These are phyloP conservation scores for Erodium texanum DNA, from an alignment of 441 rosid genomes.

Conservation along the genomic window DNA sequence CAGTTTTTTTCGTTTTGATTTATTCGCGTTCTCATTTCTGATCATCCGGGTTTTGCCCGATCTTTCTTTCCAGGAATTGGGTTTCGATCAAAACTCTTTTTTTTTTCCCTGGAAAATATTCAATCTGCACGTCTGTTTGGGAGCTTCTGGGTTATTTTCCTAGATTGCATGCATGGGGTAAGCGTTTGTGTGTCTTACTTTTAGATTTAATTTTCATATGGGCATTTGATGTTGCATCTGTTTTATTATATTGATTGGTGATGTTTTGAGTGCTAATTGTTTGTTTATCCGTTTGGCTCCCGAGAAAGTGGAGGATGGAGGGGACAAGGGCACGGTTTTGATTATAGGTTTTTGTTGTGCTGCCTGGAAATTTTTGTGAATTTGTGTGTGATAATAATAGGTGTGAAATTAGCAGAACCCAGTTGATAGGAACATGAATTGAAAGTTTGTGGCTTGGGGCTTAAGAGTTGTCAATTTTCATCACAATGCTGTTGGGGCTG, in stretches of 20 bases:
- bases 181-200: slow-evolving; percentile 17
- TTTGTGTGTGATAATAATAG: background rate
- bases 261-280: slow-evolving; percentile 5
- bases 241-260: slow-evolving; percentile 5
- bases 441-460: background rate
- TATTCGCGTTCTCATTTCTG: background rate
- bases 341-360: too few species aligned
- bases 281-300: background rate
- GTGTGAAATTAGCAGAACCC: background rate
- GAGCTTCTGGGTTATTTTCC: slow-evolving; percentile 6
- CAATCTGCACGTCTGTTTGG: slow-evolving; percentile 25
- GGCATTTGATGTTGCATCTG: slow-evolving; percentile 12
- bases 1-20: background rate
- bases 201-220: slow-evolving; percentile 15
- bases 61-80: slow-evolving; percentile 23
- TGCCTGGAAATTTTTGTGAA: too few species aligned
- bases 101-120: background rate
- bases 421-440: background rate
- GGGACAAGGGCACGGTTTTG: too few species aligned
- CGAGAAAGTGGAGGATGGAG: background rate
- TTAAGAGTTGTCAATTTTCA: background rate
- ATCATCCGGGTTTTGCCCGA: slow-evolving; percentile 18
- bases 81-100: slow-evolving; percentile 16
- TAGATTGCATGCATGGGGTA: slow-evolving; percentile 53
- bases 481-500: background rate